Conservation (phyloP, 192 early-diverging fungal species). For the Linnemannia schmuckeri region DNA sequence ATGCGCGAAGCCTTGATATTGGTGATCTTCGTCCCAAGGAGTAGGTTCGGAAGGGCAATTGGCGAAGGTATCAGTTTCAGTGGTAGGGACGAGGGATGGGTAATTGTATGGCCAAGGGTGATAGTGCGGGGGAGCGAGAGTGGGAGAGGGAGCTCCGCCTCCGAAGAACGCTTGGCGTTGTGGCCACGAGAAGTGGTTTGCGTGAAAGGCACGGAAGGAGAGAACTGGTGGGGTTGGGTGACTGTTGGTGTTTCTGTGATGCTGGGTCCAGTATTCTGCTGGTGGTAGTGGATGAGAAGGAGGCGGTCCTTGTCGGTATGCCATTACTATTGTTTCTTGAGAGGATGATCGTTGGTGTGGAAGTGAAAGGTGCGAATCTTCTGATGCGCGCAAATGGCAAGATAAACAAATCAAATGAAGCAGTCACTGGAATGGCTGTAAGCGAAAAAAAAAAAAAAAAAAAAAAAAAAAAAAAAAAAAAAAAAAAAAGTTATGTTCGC, state of each 20-base stretch:
- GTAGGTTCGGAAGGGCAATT: neutral
- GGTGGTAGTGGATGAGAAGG: too few species aligned
- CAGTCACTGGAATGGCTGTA: neutral
- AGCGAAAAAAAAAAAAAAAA: neutral
- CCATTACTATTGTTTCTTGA: neutral
- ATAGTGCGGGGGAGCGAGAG: neutral
- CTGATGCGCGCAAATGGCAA: neutral
- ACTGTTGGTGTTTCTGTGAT: neutral
- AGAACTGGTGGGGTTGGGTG: slow-evolving; percentile 5
- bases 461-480: too few species aligned
- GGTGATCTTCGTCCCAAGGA: neutral
- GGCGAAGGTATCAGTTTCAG: neutral
- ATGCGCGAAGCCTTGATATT: neutral
- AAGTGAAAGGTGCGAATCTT: neutral
- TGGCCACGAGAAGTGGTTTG: slow-evolving; percentile 5
- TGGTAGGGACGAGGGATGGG: neutral
- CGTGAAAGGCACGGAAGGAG: slow-evolving; percentile 29
- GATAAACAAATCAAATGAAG: neutral
- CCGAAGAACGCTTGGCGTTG: slow-evolving; percentile 12
- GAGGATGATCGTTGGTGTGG: neutral
- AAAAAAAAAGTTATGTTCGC: neutral
- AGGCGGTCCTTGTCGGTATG: neutral
- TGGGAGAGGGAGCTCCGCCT: neutral
- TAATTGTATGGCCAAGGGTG: neutral
- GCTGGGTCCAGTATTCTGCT: neutral